Conservation (phyloP, 2,329 filamentous ascomycete genomes). For the Pleoardoris graminearum region DNA sequence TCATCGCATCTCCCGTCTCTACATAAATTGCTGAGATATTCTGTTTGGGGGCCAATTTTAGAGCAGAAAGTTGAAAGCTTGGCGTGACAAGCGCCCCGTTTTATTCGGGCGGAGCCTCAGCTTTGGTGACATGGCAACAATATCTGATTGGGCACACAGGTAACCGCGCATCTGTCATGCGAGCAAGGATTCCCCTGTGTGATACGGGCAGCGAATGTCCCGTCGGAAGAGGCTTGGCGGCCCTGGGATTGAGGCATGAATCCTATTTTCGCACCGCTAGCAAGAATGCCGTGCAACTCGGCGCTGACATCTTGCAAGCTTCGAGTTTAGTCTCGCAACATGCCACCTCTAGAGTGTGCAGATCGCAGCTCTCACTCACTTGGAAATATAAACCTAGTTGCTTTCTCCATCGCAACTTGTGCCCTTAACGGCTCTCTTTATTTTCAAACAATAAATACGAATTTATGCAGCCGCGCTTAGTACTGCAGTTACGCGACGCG, state of each 20-base stretch:
- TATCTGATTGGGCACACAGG: not conserved
- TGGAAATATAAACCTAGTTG: not conserved
- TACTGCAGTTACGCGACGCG: no score
- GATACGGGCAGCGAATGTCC: not conserved
- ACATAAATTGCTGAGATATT: no score
- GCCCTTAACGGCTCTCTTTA: no score
- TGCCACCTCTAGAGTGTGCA: not conserved
- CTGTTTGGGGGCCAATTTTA: not conserved
- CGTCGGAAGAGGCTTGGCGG: not conserved
- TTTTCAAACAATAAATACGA: no score
- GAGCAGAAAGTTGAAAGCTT: not conserved
- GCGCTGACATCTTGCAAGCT: not conserved
- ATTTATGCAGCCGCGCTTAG: no score
- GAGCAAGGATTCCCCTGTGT: not conserved
- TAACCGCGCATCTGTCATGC: not conserved
- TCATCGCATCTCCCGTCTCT: not conserved
- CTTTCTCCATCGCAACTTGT: not conserved
- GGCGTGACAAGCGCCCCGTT: not conserved
- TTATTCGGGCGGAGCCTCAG: not conserved
- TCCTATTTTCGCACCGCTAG: conserved; percentile 4
- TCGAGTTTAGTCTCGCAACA: not conserved
- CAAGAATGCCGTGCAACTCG: not conserved
- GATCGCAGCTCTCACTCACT: not conserved
- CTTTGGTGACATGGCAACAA: no score
- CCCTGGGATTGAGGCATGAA: not conserved